Base-by-base conservation (phyloP, 768 basidiomycete species). In the Butyriboletus loyo region DNA sequence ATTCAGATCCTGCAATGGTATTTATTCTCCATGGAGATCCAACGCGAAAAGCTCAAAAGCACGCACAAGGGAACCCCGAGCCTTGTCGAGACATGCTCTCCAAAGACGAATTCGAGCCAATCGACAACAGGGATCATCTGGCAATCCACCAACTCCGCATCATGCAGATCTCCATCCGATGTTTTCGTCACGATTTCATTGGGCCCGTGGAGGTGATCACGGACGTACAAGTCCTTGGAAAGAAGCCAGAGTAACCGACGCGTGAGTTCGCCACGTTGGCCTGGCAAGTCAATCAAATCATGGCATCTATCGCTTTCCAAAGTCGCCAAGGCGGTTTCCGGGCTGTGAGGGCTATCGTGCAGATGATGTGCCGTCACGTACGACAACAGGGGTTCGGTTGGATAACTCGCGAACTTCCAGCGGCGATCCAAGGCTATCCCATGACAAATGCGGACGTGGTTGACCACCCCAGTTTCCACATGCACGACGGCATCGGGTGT, bases 391-490 rank as follows among this genome's bases (percentile, higher is more conserved):
- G 56, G 50, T 19, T 58, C 53, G 2, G 56, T 55, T 38, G 47
- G 53, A 37, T 53, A 55, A 15, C 36, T 36, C 14, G 53, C 54
- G 31, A 46, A 45, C n/a, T 25, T 52, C 53, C 56, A 49, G 14
- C 10, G 27, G 19, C 42, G 49, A 45, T 49, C 49, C 40, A 35
- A 28, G 13, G 51, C 52, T 4, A 25, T 47, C 32, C 9, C 32
- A 37, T 38, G 28, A 21, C 47, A 59, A 15, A 59, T 24, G 14
- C 49, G 59, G 7, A 60, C 34, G 35, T 59, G 57, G 14, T 44
- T 55, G 11, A 47, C 46, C 11, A 59, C 47, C 15, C 22, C 50
- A 0, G 10, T 28, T 21, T 55, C 48, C 22, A 50, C 19, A 31
- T 15, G 32, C 32, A 15, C 36, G 36, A 13, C 7, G 5, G 36